These are phyloP conservation scores for Pseudogymnoascus sp. DNA, from an alignment of 2,329 filamentous ascomycete species.

Conservation along the genomic window DNA sequence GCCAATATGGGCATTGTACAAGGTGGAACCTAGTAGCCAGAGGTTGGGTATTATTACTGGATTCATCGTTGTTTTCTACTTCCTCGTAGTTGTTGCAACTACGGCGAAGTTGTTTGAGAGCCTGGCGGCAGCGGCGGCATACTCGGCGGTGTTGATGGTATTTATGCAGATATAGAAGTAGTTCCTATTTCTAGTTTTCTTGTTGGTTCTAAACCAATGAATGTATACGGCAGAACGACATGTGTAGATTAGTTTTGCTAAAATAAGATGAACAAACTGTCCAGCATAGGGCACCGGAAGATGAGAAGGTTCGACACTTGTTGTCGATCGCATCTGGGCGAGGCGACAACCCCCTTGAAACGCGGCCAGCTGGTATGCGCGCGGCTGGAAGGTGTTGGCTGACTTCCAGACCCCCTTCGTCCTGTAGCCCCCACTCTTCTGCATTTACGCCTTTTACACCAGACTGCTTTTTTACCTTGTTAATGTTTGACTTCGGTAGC, in stretches of 20 bases:
- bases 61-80: constrained; percentile 12
- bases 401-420: not conserved
- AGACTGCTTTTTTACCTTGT: not conserved
- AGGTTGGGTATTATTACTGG: constrained; percentile 11
- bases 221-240: not conserved
- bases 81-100: constrained; percentile 3
- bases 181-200: not conserved
- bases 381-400: not conserved
- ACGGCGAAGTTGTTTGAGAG: constrained; percentile 10
- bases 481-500: too few relatives aligned
- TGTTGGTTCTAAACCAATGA: not conserved
- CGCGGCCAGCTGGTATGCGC: not conserved
- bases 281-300: too few relatives aligned
- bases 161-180: constrained; percentile 7
- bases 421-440: not conserved
- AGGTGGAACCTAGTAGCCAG: not conserved
- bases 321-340: not conserved
- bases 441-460: not conserved
- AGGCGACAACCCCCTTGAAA: not conserved
- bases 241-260: too few relatives aligned
- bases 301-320: too few relatives aligned
- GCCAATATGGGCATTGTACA: constrained; percentile 12
- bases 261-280: too few relatives aligned
- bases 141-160: constrained; percentile 13
- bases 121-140: constrained; percentile 12